A percentile compares a stretch with the other conserved stretches of the same genome.
These are phyloP conservation scores for Thozetella sp. DNA, from an alignment of 495 filamentous ascomycete genomes.

Conservation along the genomic window DNA sequence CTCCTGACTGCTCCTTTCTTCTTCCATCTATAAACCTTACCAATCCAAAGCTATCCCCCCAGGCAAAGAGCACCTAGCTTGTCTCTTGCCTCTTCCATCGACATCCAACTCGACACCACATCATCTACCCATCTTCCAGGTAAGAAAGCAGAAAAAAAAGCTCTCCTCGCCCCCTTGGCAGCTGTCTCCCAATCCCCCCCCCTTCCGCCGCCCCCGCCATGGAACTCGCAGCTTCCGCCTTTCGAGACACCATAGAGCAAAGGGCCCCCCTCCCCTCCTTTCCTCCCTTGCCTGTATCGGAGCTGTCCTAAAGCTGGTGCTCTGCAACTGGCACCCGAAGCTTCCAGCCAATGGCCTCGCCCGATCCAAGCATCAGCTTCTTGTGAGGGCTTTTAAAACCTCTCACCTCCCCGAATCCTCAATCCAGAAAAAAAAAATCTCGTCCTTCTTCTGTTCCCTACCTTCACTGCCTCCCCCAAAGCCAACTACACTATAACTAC, in stretches of 20 bases:
- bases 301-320: not conserved
- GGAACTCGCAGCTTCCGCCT: not conserved
- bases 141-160: no score
- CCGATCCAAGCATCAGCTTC: not conserved
- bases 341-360: conserved; percentile 1
- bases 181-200: not conserved
- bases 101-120: not conserved
- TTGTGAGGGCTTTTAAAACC: not conserved
- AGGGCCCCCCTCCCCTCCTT: no score
- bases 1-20: not conserved
- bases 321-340: not conserved
- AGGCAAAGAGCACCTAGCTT: not conserved
- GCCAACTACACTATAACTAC: not conserved
- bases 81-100: not conserved
- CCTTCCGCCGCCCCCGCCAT: not conserved
- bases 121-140: no score
- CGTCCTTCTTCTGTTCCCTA: not conserved
- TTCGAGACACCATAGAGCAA: not conserved
- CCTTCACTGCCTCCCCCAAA: not conserved
- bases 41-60: not conserved
- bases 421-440: not conserved
- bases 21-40: not conserved
- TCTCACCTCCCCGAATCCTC: not conserved
- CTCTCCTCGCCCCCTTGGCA: not conserved
- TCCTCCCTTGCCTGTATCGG: conserved; percentile 1